Evolutionary conservation across 2,329 filamentous ascomycete genomes (phyloP), one percentile per base, ranked within the genome.

Genomic region (Fusarium bulbicola): DNA sequence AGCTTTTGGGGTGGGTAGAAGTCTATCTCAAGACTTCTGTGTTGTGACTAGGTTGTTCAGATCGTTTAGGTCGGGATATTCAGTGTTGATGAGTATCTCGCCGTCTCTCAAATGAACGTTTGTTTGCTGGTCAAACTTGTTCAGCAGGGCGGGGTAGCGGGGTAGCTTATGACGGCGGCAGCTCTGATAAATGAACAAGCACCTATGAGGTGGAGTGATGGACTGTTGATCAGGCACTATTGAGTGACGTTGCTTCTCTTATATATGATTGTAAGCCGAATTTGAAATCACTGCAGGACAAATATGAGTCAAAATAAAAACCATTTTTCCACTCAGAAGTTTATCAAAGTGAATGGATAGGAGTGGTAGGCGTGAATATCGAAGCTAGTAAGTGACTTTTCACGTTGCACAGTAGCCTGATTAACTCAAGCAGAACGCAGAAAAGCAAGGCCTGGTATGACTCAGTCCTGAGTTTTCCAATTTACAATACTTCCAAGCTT

Each of bases 121-220:
- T 70, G 66, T 64, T 76, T 66, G 74, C 62, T 72, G 67, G 56
- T 75, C 70, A 73, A 73, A 60, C 59, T 72, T 60, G 71, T 58
- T 72, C 42, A 45, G 46, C 34, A 52, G 53, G 80, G 80, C 80
- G 81, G 81, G 81, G 81, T 82, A 82, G 81, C 79, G 81, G 81
- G 81, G 81, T 81, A 80, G 73, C 66, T 77, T 72, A 74, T 74
- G 72, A 74, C 72, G 60, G 72, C 72, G 60, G 72, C 39, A 59
- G 68, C 37, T 64, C 46, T 56, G 68, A 59, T 63, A 34, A 52
- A 49, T 40, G 54, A 49, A 58, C 40, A 26, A 47, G 43, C 26
- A 36, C 13, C 32, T 34, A 34, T 34, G 45, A 56, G 53, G 40
- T 28, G 30, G 53, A 28, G 46, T 61, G 56, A 50, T 39, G 50